Evolutionary conservation across 495 filamentous ascomycete species (phyloP).

Genomic region (Aspergillus homomorphus): DNA sequence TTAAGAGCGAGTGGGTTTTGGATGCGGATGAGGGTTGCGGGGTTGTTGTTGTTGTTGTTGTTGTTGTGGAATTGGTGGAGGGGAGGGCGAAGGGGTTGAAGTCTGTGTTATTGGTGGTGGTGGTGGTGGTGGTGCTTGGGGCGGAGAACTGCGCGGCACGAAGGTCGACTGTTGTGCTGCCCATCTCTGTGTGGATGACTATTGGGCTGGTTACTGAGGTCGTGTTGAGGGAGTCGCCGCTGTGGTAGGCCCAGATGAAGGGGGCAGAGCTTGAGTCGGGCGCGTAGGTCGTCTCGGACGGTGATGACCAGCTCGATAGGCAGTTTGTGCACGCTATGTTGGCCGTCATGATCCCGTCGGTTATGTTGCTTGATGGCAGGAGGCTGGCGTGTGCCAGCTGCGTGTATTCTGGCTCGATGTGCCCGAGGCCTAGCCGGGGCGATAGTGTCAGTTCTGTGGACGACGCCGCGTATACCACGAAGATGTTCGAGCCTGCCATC

Average conservation of each 20-base stretch:
- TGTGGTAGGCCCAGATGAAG: slow-evolving; percentile 68
- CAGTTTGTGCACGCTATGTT: slow-evolving; percentile 63
- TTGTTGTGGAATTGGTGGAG: neutral
- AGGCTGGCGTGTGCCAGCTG: slow-evolving; percentile 47
- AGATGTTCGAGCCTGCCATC: slow-evolving; percentile 67
- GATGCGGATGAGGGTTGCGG: neutral
- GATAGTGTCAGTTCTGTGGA: slow-evolving; percentile 63
- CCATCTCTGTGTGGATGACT: slow-evolving; percentile 53
- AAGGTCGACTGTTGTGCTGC: slow-evolving; percentile 53
- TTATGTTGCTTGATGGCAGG: slow-evolving; percentile 59
- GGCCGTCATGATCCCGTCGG: slow-evolving; percentile 54
- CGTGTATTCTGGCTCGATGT: slow-evolving; percentile 54
- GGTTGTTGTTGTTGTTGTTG: neutral
- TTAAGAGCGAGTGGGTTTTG: slow-evolving; percentile 16
- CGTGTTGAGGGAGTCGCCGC: slow-evolving; percentile 55
- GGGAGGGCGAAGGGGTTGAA: slow-evolving; percentile 13
- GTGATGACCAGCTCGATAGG: slow-evolving; percentile 47
- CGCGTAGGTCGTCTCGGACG: slow-evolving; percentile 35
- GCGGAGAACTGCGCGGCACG: neutral
- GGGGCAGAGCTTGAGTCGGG: slow-evolving; percentile 35
- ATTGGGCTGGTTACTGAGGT: slow-evolving; percentile 49
- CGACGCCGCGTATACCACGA: slow-evolving; percentile 58
- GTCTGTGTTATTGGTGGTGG: slow-evolving; percentile 54
- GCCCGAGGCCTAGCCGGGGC: slow-evolving; percentile 52
- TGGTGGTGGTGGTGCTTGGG: slow-evolving; percentile 35